Evolutionary conservation across 148 eudicot genomes (phyloP).

Genomic region (Polygonum aviculare): DNA sequence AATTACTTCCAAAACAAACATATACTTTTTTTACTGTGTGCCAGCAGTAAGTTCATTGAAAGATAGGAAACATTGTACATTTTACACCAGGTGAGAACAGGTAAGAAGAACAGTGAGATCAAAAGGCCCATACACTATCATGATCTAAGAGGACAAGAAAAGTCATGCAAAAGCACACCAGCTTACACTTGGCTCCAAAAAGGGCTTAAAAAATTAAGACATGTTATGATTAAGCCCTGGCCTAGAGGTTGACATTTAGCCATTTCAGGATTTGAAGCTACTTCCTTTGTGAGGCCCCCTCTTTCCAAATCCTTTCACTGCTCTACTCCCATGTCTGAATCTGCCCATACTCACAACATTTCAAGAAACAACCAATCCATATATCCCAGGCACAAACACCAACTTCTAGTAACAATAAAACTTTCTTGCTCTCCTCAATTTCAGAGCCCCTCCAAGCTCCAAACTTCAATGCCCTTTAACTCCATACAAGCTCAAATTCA

Average conservation of each 20-base stretch:
- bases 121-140: conserved; percentile 3
- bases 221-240: not conserved
- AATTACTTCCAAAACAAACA: not conserved
- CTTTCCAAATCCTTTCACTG: not conserved
- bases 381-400: not conserved
- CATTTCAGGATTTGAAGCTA: not conserved
- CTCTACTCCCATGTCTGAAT: not conserved
- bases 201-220: not conserved
- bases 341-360: not conserved
- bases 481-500: not conserved
- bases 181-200: not conserved
- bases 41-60: not conserved
- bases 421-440: not conserved
- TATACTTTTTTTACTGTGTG: not conserved
- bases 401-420: not conserved
- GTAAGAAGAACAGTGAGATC: conserved; percentile 6
- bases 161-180: not conserved
- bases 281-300: not conserved
- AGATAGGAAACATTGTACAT: not conserved
- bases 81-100: not conserved
- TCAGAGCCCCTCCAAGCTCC: conserved; percentile 1
- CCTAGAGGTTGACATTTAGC: conserved; percentile 4
- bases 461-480: not conserved
- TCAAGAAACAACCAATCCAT: not conserved
- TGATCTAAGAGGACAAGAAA: conserved; percentile 1